Evolutionary conservation across 495 filamentous ascomycete species (phyloP).

Genomic region (Talaromyces borbonicus): DNA sequence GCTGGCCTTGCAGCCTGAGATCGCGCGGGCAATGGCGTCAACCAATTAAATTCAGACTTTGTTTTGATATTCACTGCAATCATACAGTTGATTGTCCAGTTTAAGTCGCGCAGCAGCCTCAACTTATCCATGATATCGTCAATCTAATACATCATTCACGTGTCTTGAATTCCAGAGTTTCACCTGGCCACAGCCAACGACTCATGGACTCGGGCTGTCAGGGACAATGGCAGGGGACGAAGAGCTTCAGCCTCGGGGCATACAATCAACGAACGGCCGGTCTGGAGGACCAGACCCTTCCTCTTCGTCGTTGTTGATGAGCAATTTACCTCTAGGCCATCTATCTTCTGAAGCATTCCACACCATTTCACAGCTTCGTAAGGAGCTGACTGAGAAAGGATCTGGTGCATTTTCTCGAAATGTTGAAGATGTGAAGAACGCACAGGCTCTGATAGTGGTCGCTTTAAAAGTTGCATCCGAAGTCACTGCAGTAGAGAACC

Average conservation of each 20-base stretch:
- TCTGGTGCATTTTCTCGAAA: constrained; percentile 30
- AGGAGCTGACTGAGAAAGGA: constrained; percentile 47
- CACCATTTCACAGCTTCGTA: constrained; percentile 47
- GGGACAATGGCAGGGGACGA: constrained; percentile 5
- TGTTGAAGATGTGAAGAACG: constrained; percentile 60
- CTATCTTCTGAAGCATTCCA: constrained; percentile 27
- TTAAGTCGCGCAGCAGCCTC: background rate
- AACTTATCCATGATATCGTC: background rate
- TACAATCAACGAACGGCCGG: constrained; percentile 11
- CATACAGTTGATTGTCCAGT: too few relatives aligned
- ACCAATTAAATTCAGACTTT: background rate
- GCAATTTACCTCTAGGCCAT: constrained; percentile 49
- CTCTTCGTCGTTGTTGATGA: constrained; percentile 62
- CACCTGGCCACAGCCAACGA: background rate
- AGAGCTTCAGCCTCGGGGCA: constrained; percentile 7
- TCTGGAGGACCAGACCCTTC: constrained; percentile 24
- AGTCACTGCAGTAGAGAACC: constrained; percentile 25
- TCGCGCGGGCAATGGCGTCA: background rate
- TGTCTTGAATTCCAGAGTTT: background rate
- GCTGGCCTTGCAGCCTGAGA: background rate
- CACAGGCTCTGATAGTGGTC: constrained; percentile 74
- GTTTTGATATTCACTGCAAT: background rate
- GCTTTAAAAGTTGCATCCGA: constrained; percentile 56
- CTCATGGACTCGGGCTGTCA: background rate
- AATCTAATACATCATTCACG: background rate